These are phyloP conservation scores for Sclerotinia sclerotiorum DNA, from an alignment of 2,329 filamentous ascomycete species.

Conservation along the genomic window DNA sequence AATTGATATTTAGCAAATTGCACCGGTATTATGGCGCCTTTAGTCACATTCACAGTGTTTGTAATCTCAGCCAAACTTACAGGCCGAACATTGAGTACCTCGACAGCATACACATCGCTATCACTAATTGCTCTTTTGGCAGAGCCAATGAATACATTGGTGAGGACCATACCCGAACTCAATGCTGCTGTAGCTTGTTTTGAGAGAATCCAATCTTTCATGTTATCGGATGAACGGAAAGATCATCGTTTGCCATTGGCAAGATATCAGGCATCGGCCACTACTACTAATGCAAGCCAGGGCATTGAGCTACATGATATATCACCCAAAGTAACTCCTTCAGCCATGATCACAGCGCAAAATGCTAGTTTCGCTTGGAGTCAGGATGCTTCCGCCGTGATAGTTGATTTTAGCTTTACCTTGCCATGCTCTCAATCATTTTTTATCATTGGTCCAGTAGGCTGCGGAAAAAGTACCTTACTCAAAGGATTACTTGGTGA, in stretches of 20 bases:
- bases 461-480: conserved; percentile 39
- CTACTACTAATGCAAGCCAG: neutral
- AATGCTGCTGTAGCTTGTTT: conserved; percentile 45
- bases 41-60: conserved; percentile 45
- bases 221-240: conserved; percentile 29
- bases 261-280: neutral
- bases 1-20: conserved; percentile 29
- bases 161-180: conserved; percentile 44
- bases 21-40: conserved; percentile 40
- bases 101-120: conserved; percentile 45
- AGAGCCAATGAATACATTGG: conserved; percentile 44
- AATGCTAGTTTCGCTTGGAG: conserved; percentile 36
- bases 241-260: conserved; percentile 32
- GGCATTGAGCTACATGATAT: conserved; percentile 27
- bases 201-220: conserved; percentile 45
- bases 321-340: neutral
- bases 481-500: conserved; percentile 39
- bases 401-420: conserved; percentile 31
- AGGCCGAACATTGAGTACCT: conserved; percentile 35
- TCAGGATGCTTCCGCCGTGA: conserved; percentile 16
- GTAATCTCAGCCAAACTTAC: conserved; percentile 38
- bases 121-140: conserved; percentile 45
- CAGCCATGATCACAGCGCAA: conserved; percentile 30
- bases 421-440: conserved; percentile 29
- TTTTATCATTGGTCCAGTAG: conserved; percentile 40